Percentiles rank a stretch among this genome's conserved stretches.
Evolutionary conservation across 495 filamentous ascomycete species (phyloP).

Genomic region (Hyaloscypha bicolor): DNA sequence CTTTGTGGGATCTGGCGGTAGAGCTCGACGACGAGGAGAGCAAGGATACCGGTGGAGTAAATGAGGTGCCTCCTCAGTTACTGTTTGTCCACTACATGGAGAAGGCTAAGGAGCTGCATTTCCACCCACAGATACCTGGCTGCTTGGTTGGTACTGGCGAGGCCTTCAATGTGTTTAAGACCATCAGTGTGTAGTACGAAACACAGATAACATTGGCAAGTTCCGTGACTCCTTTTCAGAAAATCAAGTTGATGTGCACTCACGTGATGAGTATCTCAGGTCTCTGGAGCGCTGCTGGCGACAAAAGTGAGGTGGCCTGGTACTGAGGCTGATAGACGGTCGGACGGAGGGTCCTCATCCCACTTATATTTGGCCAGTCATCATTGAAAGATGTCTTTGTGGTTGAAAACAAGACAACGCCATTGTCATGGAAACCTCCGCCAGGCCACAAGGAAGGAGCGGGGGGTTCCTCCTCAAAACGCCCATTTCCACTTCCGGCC

Average conservation of each 20-base stretch:
- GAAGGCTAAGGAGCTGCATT: conserved; percentile 90
- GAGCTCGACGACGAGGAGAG: conserved; percentile 97
- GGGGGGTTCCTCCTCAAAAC: too few species aligned
- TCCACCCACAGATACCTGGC: conserved; percentile 97
- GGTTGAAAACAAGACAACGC: neutral
- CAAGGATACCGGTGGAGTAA: conserved; percentile 80
- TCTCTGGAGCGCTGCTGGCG: neutral
- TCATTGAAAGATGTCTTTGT: neutral
- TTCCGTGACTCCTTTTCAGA: neutral
- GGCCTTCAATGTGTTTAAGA: conserved; percentile 76
- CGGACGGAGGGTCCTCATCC: neutral
- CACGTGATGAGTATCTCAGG: neutral
- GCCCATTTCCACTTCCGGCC: neutral
- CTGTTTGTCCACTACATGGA: conserved; percentile 97
- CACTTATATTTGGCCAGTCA: neutral
- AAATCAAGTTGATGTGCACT: neutral
- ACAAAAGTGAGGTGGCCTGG: neutral
- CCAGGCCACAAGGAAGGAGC: neutral
- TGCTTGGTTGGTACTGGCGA: conserved; percentile 86
- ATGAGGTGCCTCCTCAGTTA: conserved; percentile 90
- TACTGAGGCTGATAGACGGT: neutral
- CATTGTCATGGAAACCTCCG: too few species aligned
- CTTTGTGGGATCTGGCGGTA: conserved; percentile 95
- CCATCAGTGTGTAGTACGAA: conserved; percentile 60
- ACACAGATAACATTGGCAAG: conserved; percentile 17